phyloP scores from a whole-genome alignment of 2,329 filamentous ascomycete species.

The Tolypocladium amazonense region DNA sequence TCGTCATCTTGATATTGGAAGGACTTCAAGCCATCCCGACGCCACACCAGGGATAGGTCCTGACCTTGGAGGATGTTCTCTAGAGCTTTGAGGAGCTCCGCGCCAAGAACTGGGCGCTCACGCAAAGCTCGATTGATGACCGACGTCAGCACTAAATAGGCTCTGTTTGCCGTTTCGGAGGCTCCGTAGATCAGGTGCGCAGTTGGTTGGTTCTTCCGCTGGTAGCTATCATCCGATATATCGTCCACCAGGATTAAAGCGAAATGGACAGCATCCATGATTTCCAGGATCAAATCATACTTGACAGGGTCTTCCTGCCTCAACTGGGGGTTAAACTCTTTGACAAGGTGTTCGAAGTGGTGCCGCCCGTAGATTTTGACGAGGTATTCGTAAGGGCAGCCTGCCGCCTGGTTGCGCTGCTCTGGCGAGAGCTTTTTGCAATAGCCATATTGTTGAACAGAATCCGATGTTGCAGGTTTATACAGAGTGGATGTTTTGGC shows the following conservation, averaged over 20 bases:
- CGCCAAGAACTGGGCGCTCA: slow-evolving; percentile 4
- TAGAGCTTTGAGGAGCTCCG: slow-evolving; percentile 4
- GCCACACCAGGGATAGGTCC: slow-evolving; percentile 8
- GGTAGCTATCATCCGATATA: slow-evolving; percentile 7
- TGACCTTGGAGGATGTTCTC: slow-evolving; percentile 7
- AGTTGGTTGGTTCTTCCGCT: slow-evolving; percentile 6
- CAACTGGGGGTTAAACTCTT: slow-evolving; percentile 2
- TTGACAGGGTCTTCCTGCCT: slow-evolving; percentile 2
- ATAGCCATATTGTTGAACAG: slow-evolving; percentile 1
- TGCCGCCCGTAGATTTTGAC: slow-evolving; percentile 5
- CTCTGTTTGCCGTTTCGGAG: slow-evolving; percentile 7
- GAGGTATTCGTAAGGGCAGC: slow-evolving; percentile 7
- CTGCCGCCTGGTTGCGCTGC: neutral
- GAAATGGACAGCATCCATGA: slow-evolving; percentile 9
- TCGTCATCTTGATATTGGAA: slow-evolving; percentile 2
- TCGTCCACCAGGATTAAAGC: slow-evolving; percentile 8
- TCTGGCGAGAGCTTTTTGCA: slow-evolving; percentile 1
- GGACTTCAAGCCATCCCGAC: slow-evolving; percentile 4
- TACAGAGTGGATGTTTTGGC: neutral
- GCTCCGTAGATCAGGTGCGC: slow-evolving; percentile 8
- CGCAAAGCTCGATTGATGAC: slow-evolving; percentile 6
- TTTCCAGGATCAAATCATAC: slow-evolving; percentile 5
- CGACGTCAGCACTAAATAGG: slow-evolving; percentile 6
- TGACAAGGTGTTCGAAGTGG: slow-evolving; percentile 5
- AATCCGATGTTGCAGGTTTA: neutral